Evolutionary conservation across 2,329 filamentous ascomycete genomes (phyloP).

Genomic region (Microcyclospora tardicrescens): DNA sequence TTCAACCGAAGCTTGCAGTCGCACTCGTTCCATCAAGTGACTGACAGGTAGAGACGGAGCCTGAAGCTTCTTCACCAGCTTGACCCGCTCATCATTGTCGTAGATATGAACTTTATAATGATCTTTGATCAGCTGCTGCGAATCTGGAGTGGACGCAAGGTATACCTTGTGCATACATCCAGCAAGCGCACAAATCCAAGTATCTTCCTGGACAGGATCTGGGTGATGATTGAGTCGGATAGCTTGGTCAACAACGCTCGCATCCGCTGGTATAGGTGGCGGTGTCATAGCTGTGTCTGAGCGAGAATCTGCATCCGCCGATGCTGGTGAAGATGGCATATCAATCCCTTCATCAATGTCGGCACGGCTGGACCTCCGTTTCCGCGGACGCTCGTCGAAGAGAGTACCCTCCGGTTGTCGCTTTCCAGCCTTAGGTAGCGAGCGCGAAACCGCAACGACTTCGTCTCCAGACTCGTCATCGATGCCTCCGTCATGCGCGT

Average conservation of each 20-base stretch:
- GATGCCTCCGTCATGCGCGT: constrained; percentile 17
- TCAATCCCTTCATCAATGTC: constrained; percentile 24
- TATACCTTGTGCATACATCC: constrained; percentile 53
- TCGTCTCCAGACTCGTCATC: constrained; percentile 16
- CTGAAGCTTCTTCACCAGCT: constrained; percentile 43
- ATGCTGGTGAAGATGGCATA: constrained; percentile 18
- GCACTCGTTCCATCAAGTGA: constrained; percentile 34
- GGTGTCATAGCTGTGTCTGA: constrained; percentile 4
- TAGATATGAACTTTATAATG: constrained; percentile 50
- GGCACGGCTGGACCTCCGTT: constrained; percentile 10
- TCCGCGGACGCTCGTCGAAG: constrained; percentile 3
- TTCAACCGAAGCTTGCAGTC: constrained; percentile 13
- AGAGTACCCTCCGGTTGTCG: constrained; percentile 4
- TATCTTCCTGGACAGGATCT: constrained; percentile 31
- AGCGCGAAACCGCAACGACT: constrained; percentile 4
- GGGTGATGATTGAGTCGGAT: constrained; percentile 6
- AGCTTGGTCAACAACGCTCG: not conserved
- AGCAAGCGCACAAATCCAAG: constrained; percentile 53
- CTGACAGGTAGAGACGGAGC: constrained; percentile 34
- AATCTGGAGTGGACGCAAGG: constrained; percentile 43
- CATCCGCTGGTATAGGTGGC: constrained; percentile 16
- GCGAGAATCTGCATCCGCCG: constrained; percentile 13
- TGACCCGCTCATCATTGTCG: constrained; percentile 38
- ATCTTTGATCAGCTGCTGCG: constrained; percentile 43
- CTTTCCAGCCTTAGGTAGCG: constrained; percentile 10